Percentiles rank a stretch among this genome's conserved stretches.
Conservation (phyloP, 2,329 filamentous ascomycete species). For the Lecanicillium sp. region DNA sequence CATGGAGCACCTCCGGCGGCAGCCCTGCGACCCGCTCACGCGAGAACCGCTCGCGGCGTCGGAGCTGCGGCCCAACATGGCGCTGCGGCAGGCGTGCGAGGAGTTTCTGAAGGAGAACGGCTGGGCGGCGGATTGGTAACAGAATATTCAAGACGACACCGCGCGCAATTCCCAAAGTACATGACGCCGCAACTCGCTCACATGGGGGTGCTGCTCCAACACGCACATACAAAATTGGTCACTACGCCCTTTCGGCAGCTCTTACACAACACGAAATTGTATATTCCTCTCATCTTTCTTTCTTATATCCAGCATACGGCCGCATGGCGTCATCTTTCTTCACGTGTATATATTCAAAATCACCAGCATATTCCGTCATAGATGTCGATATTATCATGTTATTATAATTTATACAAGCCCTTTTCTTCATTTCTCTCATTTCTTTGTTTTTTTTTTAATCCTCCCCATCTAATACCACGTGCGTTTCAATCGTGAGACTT, state of each 20-base stretch:
- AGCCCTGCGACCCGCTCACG: conserved; percentile 75
- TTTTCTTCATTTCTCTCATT: background rate
- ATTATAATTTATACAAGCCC: conserved; percentile 1
- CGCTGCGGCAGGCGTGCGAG: conserved; percentile 72
- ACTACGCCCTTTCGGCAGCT: no score
- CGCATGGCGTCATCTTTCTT: no score
- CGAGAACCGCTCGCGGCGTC: conserved; percentile 61
- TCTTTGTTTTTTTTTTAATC: background rate
- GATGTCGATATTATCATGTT: background rate
- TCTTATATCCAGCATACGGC: no score
- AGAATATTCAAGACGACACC: no score
- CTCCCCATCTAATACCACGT: background rate
- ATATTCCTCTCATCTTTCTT: no score
- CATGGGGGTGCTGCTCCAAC: no score
- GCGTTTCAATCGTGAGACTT: no score
- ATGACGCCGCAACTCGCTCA: no score
- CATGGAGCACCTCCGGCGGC: conserved; percentile 74
- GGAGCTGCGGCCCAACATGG: conserved; percentile 77
- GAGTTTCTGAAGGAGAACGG: conserved; percentile 83
- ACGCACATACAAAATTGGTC: no score
- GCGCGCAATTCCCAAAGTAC: no score
- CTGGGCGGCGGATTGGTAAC: conserved; percentile 89
- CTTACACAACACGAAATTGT: background rate
- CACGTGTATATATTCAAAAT: no score
- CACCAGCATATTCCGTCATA: no score